phyloP scores from a whole-genome alignment of 1,139 yeast species.

The Blastobotrys persicus region DNA sequence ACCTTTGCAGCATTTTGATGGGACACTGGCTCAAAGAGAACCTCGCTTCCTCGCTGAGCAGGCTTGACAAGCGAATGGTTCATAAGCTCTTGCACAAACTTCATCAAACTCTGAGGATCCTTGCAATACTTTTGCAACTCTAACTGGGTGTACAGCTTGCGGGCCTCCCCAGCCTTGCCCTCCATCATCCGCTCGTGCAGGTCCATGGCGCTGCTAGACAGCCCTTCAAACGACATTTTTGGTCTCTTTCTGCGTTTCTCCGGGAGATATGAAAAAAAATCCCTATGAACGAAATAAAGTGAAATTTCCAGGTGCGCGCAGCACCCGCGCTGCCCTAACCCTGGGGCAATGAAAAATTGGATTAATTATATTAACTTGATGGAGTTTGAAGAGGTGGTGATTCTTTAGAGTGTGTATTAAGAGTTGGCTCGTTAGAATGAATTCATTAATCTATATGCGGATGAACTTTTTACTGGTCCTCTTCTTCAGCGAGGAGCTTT shows the following conservation, averaged over 20 bases:
- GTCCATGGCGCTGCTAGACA: constrained; percentile 48
- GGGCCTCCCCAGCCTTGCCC: constrained; percentile 32
- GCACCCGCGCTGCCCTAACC: too few species aligned
- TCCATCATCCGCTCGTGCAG: constrained; percentile 59
- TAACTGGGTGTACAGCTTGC: constrained; percentile 45
- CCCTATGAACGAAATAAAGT: neutral
- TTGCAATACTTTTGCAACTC: constrained; percentile 47
- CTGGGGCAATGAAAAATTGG: too few species aligned
- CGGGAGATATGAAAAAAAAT: neutral
- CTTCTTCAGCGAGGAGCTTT: constrained; percentile 64
- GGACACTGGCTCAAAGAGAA: constrained; percentile 65
- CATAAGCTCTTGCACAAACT: constrained; percentile 28
- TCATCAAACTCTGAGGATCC: constrained; percentile 23
- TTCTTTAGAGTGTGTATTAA: neutral
- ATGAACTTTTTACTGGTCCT: constrained; percentile 12
- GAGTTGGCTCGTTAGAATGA: constrained; percentile 1
- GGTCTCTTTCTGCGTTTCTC: constrained; percentile 5
- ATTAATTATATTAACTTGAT: too few species aligned
- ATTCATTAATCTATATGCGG: neutral
- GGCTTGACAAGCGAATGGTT: constrained; percentile 61
- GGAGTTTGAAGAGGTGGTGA: neutral
- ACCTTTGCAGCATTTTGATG: constrained; percentile 42
- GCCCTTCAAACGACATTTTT: constrained; percentile 19
- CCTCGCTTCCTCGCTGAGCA: constrained; percentile 59
- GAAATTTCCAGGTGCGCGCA: neutral